phyloP scores from a whole-genome alignment of 2,329 filamentous ascomycete genomes.

The Aspergillus awamori region DNA sequence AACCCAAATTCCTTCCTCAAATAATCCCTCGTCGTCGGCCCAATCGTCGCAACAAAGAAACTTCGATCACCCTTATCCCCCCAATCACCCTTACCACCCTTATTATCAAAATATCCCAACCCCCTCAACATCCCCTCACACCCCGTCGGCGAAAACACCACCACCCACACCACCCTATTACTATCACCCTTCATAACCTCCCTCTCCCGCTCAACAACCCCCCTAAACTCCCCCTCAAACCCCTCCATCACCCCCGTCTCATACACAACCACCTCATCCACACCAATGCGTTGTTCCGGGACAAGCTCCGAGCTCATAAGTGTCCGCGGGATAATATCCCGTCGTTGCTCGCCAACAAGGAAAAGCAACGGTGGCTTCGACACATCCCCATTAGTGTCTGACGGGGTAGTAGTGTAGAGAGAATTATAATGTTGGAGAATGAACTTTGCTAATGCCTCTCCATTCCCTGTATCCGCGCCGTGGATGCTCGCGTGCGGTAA shows the following conservation, averaged over 20 bases:
- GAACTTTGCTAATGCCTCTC: slow-evolving; percentile 73
- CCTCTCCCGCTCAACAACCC: slow-evolving; percentile 44
- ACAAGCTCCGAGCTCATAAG: slow-evolving; percentile 64
- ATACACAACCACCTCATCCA: slow-evolving; percentile 84
- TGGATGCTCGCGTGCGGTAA: slow-evolving; percentile 63
- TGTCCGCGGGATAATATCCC: slow-evolving; percentile 86
- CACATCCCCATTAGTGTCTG: too few species aligned
- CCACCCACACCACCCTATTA: slow-evolving; percentile 37
- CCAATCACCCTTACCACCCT: slow-evolving; percentile 14
- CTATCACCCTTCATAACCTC: background rate
- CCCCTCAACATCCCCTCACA: slow-evolving; percentile 63
- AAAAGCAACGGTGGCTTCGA: slow-evolving; percentile 70
- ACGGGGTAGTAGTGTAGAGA: slow-evolving; percentile 21
- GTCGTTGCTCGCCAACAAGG: slow-evolving; percentile 82
- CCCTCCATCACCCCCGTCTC: slow-evolving; percentile 79
- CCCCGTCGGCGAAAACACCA: slow-evolving; percentile 63
- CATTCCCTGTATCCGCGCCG: slow-evolving; percentile 82
- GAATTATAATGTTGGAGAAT: slow-evolving; percentile 77
- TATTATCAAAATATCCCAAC: slow-evolving; percentile 37
- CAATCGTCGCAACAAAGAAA: slow-evolving; percentile 79
- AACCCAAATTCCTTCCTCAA: slow-evolving; percentile 53
- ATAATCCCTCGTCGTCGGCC: slow-evolving; percentile 84
- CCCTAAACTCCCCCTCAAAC: slow-evolving; percentile 70
- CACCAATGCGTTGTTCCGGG: slow-evolving; percentile 57
- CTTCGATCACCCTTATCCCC: slow-evolving; percentile 10